Evolutionary conservation across 2,329 filamentous ascomycete species (phyloP), one percentile per base, ranked within the genome.

Genomic region (Cladophialophora immunda): DNA sequence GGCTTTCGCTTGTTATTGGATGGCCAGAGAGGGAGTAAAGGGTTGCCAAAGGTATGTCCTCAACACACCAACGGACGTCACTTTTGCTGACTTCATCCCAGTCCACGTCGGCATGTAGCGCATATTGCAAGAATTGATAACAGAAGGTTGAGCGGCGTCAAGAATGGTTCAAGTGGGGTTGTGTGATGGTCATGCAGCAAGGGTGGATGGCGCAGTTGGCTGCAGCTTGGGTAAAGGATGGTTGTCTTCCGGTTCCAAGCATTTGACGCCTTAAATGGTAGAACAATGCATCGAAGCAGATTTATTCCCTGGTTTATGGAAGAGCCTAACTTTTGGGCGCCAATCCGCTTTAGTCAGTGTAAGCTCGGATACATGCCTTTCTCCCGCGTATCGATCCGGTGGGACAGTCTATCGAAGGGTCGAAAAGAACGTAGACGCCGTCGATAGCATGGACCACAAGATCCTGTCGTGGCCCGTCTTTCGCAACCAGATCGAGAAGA

Each of bases 401-500:
- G n/a, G 25, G 17, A n/a, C 3, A 38, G n/a, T 52, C 34, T 59
- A 62, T 25, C 36, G 27, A 27, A 2, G 19, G 38, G 60, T 66
- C 2, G 47, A 59, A 25, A 67, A 36, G 36, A 56, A 36, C 6
- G 59, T 56, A 29, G 32, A 57, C 11, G 61, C 34, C 15, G 65
- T 67, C n/a, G 62, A 58, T 9, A 70, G 53, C 8, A 70, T 41
- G 30, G 66, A 65, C 65, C 65, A 65, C 9, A 73, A 22, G 29
- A 65, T 36, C 53, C 58, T 73, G 63, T 81, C 80, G 27, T 78
- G 65, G 19, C 79, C 79, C 50, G 72, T 78, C 63, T 73, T 87
- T 61, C 87, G 84, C 68, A 93, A 76, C 78, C 90, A 91, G 65
- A 93, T 81, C 7, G 92, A 92, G 62, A 92, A 71, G 27, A 89